Base-by-base conservation (phyloP, 164 flowering plant species). In the Nymphaea colorata region DNA sequence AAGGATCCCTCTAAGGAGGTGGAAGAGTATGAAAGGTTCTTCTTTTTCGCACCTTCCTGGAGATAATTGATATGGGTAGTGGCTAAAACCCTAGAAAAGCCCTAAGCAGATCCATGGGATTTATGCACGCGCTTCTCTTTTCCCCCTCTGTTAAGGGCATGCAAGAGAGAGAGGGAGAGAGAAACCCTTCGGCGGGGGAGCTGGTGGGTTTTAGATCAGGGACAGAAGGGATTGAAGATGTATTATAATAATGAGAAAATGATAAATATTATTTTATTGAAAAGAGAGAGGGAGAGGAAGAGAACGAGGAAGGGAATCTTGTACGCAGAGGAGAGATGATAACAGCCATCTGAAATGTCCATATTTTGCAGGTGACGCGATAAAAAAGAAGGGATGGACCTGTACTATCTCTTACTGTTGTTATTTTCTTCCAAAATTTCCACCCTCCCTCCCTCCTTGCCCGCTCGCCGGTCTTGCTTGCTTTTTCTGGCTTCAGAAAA, bases 11-110 rank as follows among this genome's bases (percentile, higher is more conserved):
- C 12, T 51, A 51, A 15, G 3, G 10, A 8, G 57, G 14, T 8
- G 57, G 36, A 25, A 25, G 36, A 25, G 36, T 25, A 25, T 51
- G 15, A 51, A 51, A 51, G 57, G 57, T 51, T 7, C 57, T 51
- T 15, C 57, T 51, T 51, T 51, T 7, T 51, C 12, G 57, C 57
- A 51, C 8, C 57, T 51, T 51, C 14, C 0, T 8, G 57, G 57
- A 51, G 57, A 51, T 51, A 51, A 51, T 51, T 51, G 57, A 15
- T 51, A 0, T 8, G 14, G 57, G 51, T 64, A 41, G 63, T 53
- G 55, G 67, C 62, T 67, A 64, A 70, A 59, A 42, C 69, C 69
- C 63, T 42, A 59, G 63, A 59, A 43, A 64, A n/a, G 63, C 53
- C 45, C 15, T 66, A 69, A 62, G 67, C 72, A 51, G 57, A 51